phyloP scores from a whole-genome alignment of 176 grass and related monocot genomes.

The Typha latifolia region DNA sequence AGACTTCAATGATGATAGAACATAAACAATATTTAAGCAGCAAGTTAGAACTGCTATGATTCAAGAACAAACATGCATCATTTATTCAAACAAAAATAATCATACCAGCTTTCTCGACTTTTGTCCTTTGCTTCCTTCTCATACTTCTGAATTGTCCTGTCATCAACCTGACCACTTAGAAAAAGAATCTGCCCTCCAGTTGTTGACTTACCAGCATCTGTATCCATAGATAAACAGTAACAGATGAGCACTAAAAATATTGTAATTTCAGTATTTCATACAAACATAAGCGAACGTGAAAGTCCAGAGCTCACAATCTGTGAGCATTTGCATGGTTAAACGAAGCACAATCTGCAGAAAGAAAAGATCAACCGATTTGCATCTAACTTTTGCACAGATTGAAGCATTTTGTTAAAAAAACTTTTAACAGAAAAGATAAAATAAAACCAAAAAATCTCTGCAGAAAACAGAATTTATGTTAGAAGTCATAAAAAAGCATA shows the following conservation, averaged over 20 bases:
- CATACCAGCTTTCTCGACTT: constrained; percentile 89
- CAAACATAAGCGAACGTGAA: background rate
- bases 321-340: too few species aligned
- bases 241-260: background rate
- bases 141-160: constrained; percentile 96
- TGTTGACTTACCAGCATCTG: constrained; percentile 94
- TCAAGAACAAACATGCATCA: background rate
- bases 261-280: background rate
- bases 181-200: constrained; percentile 92
- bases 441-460: too few species aligned
- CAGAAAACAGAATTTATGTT: too few species aligned
- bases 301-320: too few species aligned
- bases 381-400: too few species aligned
- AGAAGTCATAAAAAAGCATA: too few species aligned
- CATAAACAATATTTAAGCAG: background rate
- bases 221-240: constrained; percentile 17
- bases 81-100: constrained; percentile 7
- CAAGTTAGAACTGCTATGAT: background rate
- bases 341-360: too few species aligned
- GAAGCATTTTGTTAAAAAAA: too few species aligned
- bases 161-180: constrained; percentile 93
- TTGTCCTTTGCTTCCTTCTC: constrained; percentile 98
- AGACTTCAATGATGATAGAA: too few species aligned
- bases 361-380: too few species aligned
- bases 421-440: too few species aligned